Evolutionary conservation across 345 rosid genomes (phyloP), one percentile per base, ranked within the genome.

Genomic region (Xanthoceras sorbifolium): DNA sequence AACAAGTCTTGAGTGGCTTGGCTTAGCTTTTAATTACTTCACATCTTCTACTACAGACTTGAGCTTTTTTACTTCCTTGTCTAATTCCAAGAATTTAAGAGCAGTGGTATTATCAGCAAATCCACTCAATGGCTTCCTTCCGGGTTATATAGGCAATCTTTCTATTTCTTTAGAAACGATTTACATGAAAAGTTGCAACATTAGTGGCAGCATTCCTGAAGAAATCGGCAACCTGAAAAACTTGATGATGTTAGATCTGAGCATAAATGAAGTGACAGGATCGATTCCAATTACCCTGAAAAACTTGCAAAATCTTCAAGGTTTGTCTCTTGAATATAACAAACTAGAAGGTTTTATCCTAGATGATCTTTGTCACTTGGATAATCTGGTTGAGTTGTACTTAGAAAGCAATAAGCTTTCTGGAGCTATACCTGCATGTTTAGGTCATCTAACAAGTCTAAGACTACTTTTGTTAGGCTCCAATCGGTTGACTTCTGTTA

Each of bases 351-450:
- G 67, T 54, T 12, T 67, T 28, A 71, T 76, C 8, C 62, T 64
- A 17, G 9, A 65, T 55, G 72, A 71, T 17, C 28, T 80, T 32
- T 76, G 83, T 14, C 23, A 31, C 25, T 54, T 80, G 20, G 10
- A 20, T 57, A 64, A 25, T 4, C 8, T 71, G 3, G 63, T 38
- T n/a, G 67, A 44, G 4, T 23, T 80, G 20, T 18, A 28, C 1
- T 40, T 76, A 22, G 3, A 75, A 25, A 15, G 17, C 8, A 80
- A 80, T 25, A 66, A 25, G 14, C 23, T 76, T 29, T 31, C 50
- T 22, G 77, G 60, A 23, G n/a, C 67, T 3, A 80, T 80, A 28
- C 77, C 83, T 6, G 20, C 32, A 9, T 81, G 83, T 50, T 15
- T 72, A 18, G 74, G 73, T 28, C 34, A 28, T 67, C 9, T 81